Conservation (phyloP, 768 basidiomycete species). For the Daedaleopsis sinensis region DNA sequence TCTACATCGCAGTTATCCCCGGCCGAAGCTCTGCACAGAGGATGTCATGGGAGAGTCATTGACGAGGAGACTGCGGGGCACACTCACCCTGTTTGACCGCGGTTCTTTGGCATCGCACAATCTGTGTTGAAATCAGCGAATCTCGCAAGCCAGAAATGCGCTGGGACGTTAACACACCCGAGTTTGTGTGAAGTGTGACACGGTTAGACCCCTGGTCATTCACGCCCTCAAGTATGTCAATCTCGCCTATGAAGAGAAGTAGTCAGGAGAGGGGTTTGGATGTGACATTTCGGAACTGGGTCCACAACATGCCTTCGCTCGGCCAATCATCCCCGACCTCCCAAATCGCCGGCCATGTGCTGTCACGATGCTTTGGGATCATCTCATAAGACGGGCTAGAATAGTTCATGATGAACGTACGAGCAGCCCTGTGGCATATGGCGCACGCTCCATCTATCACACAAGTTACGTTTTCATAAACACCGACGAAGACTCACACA, state of each 20-base stretch:
- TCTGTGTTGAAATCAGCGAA: too few species aligned
- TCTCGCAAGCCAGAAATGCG: background rate
- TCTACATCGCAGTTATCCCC: conserved; percentile 47
- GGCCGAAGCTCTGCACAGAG: conserved; percentile 10
- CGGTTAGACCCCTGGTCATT: conserved; percentile 56
- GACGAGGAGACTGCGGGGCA: too few species aligned
- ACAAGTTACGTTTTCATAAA: too few species aligned
- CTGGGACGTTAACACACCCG: conserved; percentile 46
- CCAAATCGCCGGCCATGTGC: conserved; percentile 61
- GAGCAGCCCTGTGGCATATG: conserved; percentile 60
- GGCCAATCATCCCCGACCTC: conserved; percentile 57
- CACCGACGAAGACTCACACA: conserved; percentile 17
- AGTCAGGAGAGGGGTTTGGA: background rate
- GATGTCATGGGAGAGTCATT: background rate
- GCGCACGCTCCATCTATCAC: conserved; percentile 46
- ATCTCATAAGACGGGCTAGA: too few species aligned
- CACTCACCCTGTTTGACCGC: background rate
- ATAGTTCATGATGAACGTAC: background rate
- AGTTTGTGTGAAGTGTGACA: conserved; percentile 57
- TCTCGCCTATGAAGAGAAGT: conserved; percentile 29
- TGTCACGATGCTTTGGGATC: background rate
- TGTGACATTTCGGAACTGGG: background rate
- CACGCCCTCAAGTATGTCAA: conserved; percentile 58
- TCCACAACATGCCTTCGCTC: conserved; percentile 17
- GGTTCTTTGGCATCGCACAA: background rate